Base-by-base conservation (phyloP, 1,284 basidiomycete species). In the Pascua sp. region DNA sequence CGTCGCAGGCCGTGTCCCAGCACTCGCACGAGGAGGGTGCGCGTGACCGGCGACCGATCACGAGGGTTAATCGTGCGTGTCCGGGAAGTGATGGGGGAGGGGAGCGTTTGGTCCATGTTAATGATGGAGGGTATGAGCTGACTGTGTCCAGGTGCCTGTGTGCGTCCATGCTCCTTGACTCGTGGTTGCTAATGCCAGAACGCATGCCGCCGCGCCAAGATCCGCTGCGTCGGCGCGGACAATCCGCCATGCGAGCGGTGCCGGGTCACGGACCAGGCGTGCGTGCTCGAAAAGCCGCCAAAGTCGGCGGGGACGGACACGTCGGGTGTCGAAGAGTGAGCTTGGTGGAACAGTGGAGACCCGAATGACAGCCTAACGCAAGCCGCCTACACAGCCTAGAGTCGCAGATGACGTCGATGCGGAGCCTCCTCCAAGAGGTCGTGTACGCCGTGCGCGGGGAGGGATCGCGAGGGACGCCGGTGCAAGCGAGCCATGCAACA, bases 261-360 rank as follows among this genome's bases (percentile, higher is more conserved):
- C 75, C 82, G 87, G 46, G 86, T 89, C 64, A 85, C 86, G 32
- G 86, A 87, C 9, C 80, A 90, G 13, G 88, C 90, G 52, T 91
- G 90, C 78, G 80, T 91, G 37, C 90, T 91, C 67, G 89, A 91
- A 73, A 91, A 91, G 66, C 90, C 89, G 51, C 88, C 87, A 87
- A 51, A 32, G 24, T 32, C 24, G 24, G 24, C 24, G 24, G 24
- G 89, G n/a, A 13, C 51, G 47, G 51, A 40, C 18, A 48, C 46
- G 89, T 77, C 16, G 16, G 89, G 88, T 5, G 75, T 90, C 53
- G 89, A 91, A 42, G 59, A 58, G 89, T 91, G 73, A 76, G 87
- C 24, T 32, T 32, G 24, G 24, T 32, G n/a, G n/a, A n/a, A n/a
- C n/a, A 32, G 24, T 81, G 43, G 40, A 45, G 52, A 39, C n/a